These are phyloP conservation scores for Neurospora sp. DNA, from an alignment of 495 filamentous ascomycete genomes.

Conservation along the genomic window DNA sequence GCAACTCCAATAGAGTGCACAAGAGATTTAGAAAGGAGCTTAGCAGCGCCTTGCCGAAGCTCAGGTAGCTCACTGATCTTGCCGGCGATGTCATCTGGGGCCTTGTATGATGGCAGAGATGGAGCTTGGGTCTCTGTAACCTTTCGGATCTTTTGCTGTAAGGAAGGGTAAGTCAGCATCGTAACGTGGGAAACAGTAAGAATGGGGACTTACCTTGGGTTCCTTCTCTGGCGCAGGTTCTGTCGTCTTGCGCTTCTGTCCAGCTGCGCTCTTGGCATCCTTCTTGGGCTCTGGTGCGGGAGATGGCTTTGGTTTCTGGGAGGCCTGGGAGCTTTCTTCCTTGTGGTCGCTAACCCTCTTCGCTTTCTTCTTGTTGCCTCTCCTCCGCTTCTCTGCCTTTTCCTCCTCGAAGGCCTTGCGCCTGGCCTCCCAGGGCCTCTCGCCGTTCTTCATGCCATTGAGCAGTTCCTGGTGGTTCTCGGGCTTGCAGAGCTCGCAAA, in stretches of 20 bases:
- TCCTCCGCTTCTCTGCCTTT: slow-evolving; percentile 26
- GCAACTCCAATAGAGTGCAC: slow-evolving; percentile 25
- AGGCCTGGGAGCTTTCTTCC: slow-evolving; percentile 25
- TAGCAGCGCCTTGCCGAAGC: slow-evolving; percentile 31
- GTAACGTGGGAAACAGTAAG: too few species aligned
- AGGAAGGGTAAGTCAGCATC: neutral
- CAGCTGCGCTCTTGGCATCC: slow-evolving; percentile 14
- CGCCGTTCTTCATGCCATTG: slow-evolving; percentile 61
- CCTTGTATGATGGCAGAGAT: slow-evolving; percentile 19
- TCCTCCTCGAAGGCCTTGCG: slow-evolving; percentile 42
- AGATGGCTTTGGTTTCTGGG: slow-evolving; percentile 22
- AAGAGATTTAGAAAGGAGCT: slow-evolving; percentile 34
- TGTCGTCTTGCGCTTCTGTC: slow-evolving; percentile 33
- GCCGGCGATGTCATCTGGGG: slow-evolving; percentile 27
- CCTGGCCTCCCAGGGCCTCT: slow-evolving; percentile 75
- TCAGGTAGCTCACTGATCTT: slow-evolving; percentile 32
- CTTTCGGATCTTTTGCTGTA: slow-evolving; percentile 41
- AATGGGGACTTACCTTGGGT: slow-evolving; percentile 21
- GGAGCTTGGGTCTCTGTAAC: slow-evolving; percentile 32
- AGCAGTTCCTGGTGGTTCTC: slow-evolving; percentile 70
- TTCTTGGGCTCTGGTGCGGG: slow-evolving; percentile 27
- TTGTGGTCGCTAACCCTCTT: slow-evolving; percentile 42
- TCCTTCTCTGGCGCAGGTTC: slow-evolving; percentile 36
- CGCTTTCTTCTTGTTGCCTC: slow-evolving; percentile 31
- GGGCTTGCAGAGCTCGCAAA: slow-evolving; percentile 81